Evolutionary conservation across 305 asterid genomes (phyloP), one percentile per base, ranked within the genome.

Genomic region (Fraxinus albicans): DNA sequence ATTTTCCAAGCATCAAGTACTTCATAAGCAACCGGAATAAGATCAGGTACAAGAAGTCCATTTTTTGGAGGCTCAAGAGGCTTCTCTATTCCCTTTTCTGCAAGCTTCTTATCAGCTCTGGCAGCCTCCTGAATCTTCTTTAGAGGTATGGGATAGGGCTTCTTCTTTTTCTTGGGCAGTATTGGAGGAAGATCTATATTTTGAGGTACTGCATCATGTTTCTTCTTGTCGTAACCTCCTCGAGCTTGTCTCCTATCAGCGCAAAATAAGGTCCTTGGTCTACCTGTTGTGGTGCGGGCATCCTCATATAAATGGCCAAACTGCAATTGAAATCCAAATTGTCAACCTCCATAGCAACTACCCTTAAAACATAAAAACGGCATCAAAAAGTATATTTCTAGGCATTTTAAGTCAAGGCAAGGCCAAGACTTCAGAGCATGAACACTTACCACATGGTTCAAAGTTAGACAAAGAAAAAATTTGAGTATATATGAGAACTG

Each of bases 51-150:
- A n/a, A 94, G 90, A 58, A 94, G 53, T 76, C 98, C 98, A 78
- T 94, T 96, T 82, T 90, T 92, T 3, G 98, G 98, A 81, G 98
- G 96, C 77, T 91, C 94, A 33, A 96, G 98, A 81, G 87, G 93
- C 88, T 94, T 96, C 90, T 96, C 99, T 36, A 91, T 91, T 50
- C 99, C 99, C 97, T 86, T 88, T 83, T 87, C 81, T 74, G 99
- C 98, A 53, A 96, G 90, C 86, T 91, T 93, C 90, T 91, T 93
- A 88, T 93, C 98, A 81, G 90, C 93, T 87, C 96, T 89, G 15
- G 93, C 91, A 12, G 91, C 97, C 79, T 90, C 88, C 85, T 82
- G 89, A 85, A 96, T 92, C 89, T 91, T 90, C 91, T 88, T 93
- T 12, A 94, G 50, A 33, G 99, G 98, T 84, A 91, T 86, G 58